Base-by-base conservation (phyloP, 1,284 basidiomycete species). In the Trametes versicolor region DNA sequence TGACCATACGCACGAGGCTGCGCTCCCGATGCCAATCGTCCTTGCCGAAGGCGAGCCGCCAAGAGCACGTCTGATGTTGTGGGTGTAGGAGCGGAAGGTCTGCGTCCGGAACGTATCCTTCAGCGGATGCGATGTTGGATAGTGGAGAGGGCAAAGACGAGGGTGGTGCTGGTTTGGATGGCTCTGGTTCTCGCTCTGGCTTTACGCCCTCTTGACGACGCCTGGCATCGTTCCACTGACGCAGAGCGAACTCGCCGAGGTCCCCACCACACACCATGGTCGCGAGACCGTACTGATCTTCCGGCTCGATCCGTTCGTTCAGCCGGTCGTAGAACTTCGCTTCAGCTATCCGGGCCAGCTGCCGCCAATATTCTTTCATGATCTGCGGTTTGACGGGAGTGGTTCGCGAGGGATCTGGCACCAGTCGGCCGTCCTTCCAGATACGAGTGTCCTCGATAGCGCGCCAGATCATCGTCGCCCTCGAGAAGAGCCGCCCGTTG, bases 1-100 rank as follows among this genome's bases (percentile, higher is more conserved):
- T 48, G 2, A 65, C 66, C 7, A 65, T 51, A 1, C 69, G 66
- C 58, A 65, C 58, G 27, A 68, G 69, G 48, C 64, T 61, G 0
- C 69, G 62, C 23, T 70, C 66, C 3, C 21, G 36, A 8, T 53
- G 9, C 48, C 53, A 49, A 1, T 45, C 17, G 19, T 57, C 34
- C 0, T 17, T 6, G 10, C 60, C 57, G 2, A 19, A 19, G 1
- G 21, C 15, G 2, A 56, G 43, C 2, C 60, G 41, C 58, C 58
- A 60, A 1, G 65, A 56, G 25, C 59, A 60, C 8, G 65, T 63
- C 54, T 63, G 61, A 13, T 63, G 62, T 41, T 52, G 23, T 1
- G 62, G 54, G 6, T 39, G 41, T 15, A 29, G 52, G 2, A 36
- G 9, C n/a, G 56, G 59, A 10, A 17, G 4, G 3, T 45, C 17